phyloP scores from a whole-genome alignment of 2,329 filamentous ascomycete species.

The Metarhizium anisopliae region DNA sequence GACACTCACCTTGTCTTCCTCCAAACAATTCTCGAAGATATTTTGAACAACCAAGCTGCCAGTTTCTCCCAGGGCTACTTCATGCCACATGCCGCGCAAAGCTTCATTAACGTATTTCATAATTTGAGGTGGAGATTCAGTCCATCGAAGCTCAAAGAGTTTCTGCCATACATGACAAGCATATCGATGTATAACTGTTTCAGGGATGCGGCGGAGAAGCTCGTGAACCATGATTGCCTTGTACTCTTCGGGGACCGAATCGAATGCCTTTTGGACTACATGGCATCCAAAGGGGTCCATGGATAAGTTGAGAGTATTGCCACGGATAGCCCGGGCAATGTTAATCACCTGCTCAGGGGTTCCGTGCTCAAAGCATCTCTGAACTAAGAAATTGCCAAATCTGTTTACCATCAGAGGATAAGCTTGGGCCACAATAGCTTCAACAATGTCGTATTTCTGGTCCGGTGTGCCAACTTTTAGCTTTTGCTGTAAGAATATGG shows the following conservation, averaged over 20 bases:
- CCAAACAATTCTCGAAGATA: conserved; percentile 98
- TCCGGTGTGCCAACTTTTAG: conserved; percentile 92
- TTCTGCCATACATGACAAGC: conserved; percentile 99
- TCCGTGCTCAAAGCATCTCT: conserved; percentile 97
- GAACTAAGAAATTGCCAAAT: conserved; percentile 96
- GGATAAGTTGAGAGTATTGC: conserved; percentile 85
- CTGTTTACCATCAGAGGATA: conserved; percentile 97
- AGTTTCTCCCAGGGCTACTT: conserved; percentile 93
- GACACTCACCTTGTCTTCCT: conserved; percentile 80
- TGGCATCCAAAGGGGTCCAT: conserved; percentile 99
- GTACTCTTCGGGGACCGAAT: conserved; percentile 94
- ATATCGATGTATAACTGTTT: conserved; percentile 97
- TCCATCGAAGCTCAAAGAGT: conserved; percentile 95
- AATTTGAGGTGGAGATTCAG: conserved; percentile 87
- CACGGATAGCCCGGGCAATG: conserved; percentile 89
- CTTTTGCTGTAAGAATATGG: conserved; percentile 97
- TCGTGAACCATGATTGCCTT: conserved; percentile 99
- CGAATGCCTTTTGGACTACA: conserved; percentile 97
- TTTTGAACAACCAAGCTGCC: conserved; percentile 98
- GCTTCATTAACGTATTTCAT: conserved; percentile 98
- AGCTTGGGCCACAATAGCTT: conserved; percentile 89
- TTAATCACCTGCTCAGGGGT: conserved; percentile 89
- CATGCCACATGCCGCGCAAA: conserved; percentile 94
- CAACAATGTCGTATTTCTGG: conserved; percentile 95
- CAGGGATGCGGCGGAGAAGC: conserved; percentile 84